phyloP scores from a whole-genome alignment of 495 filamentous ascomycete species.

The Hypoxylon rickii region DNA sequence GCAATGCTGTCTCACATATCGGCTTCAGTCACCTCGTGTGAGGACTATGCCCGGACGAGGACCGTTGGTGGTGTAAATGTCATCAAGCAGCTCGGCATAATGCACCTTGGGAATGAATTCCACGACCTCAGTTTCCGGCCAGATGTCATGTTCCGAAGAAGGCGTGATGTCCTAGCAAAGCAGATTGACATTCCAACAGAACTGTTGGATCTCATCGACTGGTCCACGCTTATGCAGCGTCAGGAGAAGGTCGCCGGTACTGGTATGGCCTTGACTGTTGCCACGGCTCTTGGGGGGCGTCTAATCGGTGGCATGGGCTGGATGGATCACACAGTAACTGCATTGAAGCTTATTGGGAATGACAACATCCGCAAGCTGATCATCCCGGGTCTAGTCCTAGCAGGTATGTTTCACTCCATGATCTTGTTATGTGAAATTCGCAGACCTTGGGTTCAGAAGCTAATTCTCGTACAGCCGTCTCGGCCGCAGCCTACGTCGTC shows the following conservation, averaged over 20 bases:
- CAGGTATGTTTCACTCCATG: constrained; percentile 80
- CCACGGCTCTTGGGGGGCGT: constrained; percentile 80
- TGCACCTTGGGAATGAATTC: constrained; percentile 88
- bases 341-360: constrained; percentile 77
- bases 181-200: constrained; percentile 88
- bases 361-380: constrained; percentile 82
- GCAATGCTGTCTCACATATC: constrained; percentile 91
- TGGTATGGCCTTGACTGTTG: constrained; percentile 89
- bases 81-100: constrained; percentile 84
- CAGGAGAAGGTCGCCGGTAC: constrained; percentile 95
- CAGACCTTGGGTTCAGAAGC: constrained; percentile 14
- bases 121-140: constrained; percentile 81
- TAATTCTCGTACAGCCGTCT: constrained; percentile 60
- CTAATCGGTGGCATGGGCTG: constrained; percentile 83
- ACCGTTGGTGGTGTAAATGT: constrained; percentile 81
- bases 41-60: constrained; percentile 79
- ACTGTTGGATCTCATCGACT: constrained; percentile 90
- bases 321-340: constrained; percentile 84
- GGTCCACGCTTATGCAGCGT: constrained; percentile 76
- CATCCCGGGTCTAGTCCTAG: constrained; percentile 75
- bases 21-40: constrained; percentile 73
- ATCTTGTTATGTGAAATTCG: too few relatives aligned
- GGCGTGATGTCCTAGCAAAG: constrained; percentile 76
- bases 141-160: constrained; percentile 89
- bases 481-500: constrained; percentile 78